Evolutionary conservation across 805 yeast genomes (phyloP).

Genomic region (Sungouiella blattae): DNA sequence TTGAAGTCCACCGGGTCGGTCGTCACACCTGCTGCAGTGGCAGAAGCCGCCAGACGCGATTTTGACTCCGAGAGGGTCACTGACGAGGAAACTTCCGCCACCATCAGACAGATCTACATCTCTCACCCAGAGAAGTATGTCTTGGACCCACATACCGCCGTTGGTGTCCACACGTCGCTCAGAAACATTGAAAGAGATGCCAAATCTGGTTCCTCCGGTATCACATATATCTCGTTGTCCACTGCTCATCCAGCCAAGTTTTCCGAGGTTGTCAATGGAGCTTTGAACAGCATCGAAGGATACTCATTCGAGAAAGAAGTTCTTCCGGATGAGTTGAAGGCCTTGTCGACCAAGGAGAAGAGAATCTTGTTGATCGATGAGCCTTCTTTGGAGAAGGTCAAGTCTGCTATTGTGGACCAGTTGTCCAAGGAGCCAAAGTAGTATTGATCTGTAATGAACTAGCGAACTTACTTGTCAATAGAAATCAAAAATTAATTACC

Average conservation of each 20-base stretch:
- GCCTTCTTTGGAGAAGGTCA: slow-evolving; percentile 71
- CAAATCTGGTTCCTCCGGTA: slow-evolving; percentile 32
- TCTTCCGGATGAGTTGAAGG: slow-evolving; percentile 81
- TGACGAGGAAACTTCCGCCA: slow-evolving; percentile 71
- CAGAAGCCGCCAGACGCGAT: slow-evolving; percentile 61
- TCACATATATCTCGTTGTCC: slow-evolving; percentile 70
- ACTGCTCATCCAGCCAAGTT: slow-evolving; percentile 99
- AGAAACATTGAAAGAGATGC: slow-evolving; percentile 53
- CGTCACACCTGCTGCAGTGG: slow-evolving; percentile 59
- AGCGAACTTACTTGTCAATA: no score
- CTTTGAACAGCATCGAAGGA: slow-evolving; percentile 60
- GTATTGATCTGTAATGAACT: no score
- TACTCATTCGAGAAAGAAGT: slow-evolving; percentile 88
- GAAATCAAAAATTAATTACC: no score
- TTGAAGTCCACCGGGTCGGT: slow-evolving; percentile 77
- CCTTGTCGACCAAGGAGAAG: slow-evolving; percentile 66
- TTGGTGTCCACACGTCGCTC: slow-evolving; percentile 81
- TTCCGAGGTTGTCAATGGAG: slow-evolving; percentile 88
- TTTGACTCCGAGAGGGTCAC: slow-evolving; percentile 79
- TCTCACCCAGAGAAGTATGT: slow-evolving; percentile 65
- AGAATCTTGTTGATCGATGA: slow-evolving; percentile 68
- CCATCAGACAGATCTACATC: slow-evolving; percentile 70
- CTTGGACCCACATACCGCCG: slow-evolving; percentile 95
- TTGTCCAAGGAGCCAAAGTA: slow-evolving; percentile 30
- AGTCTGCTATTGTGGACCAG: slow-evolving; percentile 71